These are phyloP conservation scores for Fistulina hepatica DNA, from an alignment of 1,284 basidiomycete genomes.

Conservation along the genomic window DNA sequence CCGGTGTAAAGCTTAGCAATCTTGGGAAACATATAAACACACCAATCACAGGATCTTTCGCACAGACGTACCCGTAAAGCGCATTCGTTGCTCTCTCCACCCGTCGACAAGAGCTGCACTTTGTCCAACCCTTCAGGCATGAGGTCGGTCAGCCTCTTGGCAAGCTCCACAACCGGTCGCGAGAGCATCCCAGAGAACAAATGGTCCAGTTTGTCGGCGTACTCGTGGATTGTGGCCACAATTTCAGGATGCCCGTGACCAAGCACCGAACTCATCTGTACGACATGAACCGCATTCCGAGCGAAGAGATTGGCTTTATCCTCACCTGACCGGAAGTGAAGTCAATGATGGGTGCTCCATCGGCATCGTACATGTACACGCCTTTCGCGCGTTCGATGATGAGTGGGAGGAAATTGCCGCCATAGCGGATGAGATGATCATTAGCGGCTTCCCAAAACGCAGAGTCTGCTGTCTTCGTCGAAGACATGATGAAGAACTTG, in stretches of 20 bases:
- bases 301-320: background rate
- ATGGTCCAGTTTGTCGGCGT: constrained; percentile 14
- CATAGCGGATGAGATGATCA: constrained; percentile 15
- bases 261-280: constrained; percentile 16
- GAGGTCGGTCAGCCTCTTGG: constrained; percentile 10
- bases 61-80: constrained; percentile 12
- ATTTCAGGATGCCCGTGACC: constrained; percentile 17
- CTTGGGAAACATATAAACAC: constrained; percentile 3
- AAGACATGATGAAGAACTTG: background rate
- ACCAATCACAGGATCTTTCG: background rate
- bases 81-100: constrained; percentile 16
- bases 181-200: constrained; percentile 16
- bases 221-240: constrained; percentile 11
- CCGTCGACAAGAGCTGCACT: constrained; percentile 15
- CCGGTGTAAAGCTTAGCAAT: constrained; percentile 18
- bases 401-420: constrained; percentile 11
- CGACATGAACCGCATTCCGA: background rate
- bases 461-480: constrained; percentile 9
- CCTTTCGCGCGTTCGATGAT: constrained; percentile 16
- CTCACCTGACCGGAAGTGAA: constrained; percentile 16
- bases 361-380: constrained; percentile 15
- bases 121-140: constrained; percentile 16
- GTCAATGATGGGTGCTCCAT: constrained; percentile 15
- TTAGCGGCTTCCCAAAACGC: constrained; percentile 14
- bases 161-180: constrained; percentile 14